Base-by-base conservation (phyloP, 164 flowering plant genomes). In the Akebia trifoliata region DNA sequence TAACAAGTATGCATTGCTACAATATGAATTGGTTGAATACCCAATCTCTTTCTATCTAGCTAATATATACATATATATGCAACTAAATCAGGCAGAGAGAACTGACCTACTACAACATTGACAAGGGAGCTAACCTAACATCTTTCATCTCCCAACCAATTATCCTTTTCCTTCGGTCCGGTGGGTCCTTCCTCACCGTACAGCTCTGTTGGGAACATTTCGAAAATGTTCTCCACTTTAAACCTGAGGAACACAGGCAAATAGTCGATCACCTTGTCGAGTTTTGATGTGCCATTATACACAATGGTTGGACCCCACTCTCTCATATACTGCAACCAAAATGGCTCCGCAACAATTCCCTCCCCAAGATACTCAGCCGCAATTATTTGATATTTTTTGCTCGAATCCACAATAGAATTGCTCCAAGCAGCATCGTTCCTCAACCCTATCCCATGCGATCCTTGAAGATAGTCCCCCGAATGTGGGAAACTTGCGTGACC, bases 101-200 rank as follows among this genome's bases (percentile, higher is more conserved):
- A n/a, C n/a, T n/a, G n/a, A n/a, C n/a, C n/a, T n/a, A n/a, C n/a
- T n/a, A n/a, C n/a, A n/a, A n/a, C n/a, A n/a, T n/a, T n/a, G n/a
- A n/a, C n/a, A n/a, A n/a, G n/a, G n/a, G n/a, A n/a, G n/a, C n/a
- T n/a, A 29, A 50, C 11, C 60, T 68, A 79, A 24, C 74, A 40
- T 64, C 81, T 75, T 68, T 89, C 97, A 66, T 89, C 97, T n/a
- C 85, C 97, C 6, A 47, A 39, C 94, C 97, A 89, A 45, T 83
- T 89, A 25, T 84, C 68, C 76, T 89, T 89, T 73, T 82, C 90
- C 67, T 88, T 88, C 0, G 96, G 96, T 11, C 96, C 96, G 1
- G 90, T 84, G 8, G 96, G 96, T 10, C 97, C 97, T 68, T 84
- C 91, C 69, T 90, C 97, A 0, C 95, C 91, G 48, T 72, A 87